These are phyloP conservation scores for Neocucurbitaria cava DNA, from an alignment of 2,329 filamentous ascomycete species.

Conservation along the genomic window DNA sequence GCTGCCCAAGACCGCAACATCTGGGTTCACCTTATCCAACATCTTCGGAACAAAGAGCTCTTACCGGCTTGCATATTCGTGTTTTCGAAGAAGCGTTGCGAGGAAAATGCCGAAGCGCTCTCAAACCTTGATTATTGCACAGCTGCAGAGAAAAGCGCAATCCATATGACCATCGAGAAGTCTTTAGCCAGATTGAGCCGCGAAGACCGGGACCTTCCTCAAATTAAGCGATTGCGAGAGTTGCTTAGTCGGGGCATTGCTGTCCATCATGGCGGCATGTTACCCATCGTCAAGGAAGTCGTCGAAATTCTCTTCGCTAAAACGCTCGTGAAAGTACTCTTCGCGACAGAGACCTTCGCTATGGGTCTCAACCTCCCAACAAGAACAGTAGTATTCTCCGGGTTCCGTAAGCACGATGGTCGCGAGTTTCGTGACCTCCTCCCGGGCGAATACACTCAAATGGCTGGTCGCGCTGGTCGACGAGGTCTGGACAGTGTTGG, in stretches of 20 bases:
- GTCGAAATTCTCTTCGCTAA: constrained; percentile 97
- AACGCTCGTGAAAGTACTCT: constrained; percentile 93
- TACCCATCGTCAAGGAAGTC: constrained; percentile 97
- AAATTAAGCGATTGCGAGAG: constrained; percentile 87
- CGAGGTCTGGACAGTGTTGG: constrained; percentile 92
- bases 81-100: constrained; percentile 96
- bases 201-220: constrained; percentile 88
- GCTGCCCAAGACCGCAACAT: constrained; percentile 94
- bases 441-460: constrained; percentile 97
- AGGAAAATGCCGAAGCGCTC: constrained; percentile 94
- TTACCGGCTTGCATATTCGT: constrained; percentile 97
- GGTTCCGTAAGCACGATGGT: constrained; percentile 95
- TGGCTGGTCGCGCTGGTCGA: constrained; percentile 93
- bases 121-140: constrained; percentile 96
- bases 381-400: constrained; percentile 95
- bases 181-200: constrained; percentile 89
- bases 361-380: constrained; percentile 98
- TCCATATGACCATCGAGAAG: constrained; percentile 97
- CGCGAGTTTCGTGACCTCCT: constrained; percentile 88
- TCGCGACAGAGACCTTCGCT: constrained; percentile 97
- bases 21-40: constrained; percentile 95
- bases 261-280: constrained; percentile 91
- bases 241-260: constrained; percentile 88
- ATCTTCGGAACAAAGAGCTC: constrained; percentile 83
- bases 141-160: constrained; percentile 91